These are phyloP conservation scores for Colletotrichum sojae DNA, from an alignment of 2,329 filamentous ascomycete species.

Conservation along the genomic window DNA sequence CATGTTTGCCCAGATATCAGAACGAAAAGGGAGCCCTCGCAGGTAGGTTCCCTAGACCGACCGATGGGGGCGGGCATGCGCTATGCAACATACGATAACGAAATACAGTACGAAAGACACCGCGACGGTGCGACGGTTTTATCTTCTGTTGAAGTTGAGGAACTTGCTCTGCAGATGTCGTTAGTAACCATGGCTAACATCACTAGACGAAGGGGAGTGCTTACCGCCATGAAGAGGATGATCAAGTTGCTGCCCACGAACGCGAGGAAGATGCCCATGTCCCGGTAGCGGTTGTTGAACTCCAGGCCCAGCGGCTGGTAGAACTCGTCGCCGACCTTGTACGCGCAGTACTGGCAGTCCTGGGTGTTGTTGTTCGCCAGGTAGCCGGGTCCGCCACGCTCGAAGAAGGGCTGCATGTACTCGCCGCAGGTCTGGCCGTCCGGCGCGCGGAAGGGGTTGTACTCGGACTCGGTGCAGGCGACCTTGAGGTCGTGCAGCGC, in stretches of 20 bases:
- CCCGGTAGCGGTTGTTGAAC: constrained; percentile 82
- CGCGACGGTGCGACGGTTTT: constrained; percentile 30
- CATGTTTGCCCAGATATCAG: no score
- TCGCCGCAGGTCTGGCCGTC: constrained; percentile 76
- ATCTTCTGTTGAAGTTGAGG: constrained; percentile 68
- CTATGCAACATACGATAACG: constrained; percentile 27
- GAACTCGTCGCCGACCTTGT: constrained; percentile 84
- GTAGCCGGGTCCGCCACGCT: constrained; percentile 78
- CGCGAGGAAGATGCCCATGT: constrained; percentile 82
- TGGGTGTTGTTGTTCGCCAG: constrained; percentile 75
- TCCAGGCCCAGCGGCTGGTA: constrained; percentile 76
- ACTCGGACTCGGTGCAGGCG: constrained; percentile 71
- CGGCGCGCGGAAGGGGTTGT: constrained; percentile 79
- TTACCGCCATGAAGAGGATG: constrained; percentile 68
- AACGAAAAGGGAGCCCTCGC: background rate
- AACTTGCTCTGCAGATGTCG: constrained; percentile 58
- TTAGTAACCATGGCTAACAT: background rate
- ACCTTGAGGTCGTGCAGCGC: constrained; percentile 79
- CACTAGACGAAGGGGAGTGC: constrained; percentile 41
- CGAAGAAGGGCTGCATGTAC: constrained; percentile 83
- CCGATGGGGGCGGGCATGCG: constrained; percentile 10
- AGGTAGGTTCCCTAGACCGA: no score
- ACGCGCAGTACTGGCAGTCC: constrained; percentile 86
- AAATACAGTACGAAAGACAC: background rate
- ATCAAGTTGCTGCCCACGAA: constrained; percentile 86